phyloP scores from a whole-genome alignment of 176 grass and related monocot genomes.

The Aegilops speltoides region DNA sequence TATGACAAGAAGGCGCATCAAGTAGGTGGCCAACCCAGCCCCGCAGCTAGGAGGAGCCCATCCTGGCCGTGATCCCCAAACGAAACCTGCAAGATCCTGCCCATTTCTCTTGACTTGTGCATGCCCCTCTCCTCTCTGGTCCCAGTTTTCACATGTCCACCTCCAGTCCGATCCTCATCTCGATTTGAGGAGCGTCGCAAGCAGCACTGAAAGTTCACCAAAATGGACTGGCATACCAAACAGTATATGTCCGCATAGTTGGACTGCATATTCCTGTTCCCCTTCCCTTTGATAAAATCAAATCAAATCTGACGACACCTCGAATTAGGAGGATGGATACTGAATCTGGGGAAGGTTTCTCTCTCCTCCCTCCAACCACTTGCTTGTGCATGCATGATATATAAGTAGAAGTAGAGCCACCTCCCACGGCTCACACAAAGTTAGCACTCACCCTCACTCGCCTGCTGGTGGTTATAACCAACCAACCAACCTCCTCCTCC shows the following conservation, averaged over 20 bases:
- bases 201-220: slow-evolving; percentile 1
- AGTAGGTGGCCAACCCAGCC: background rate
- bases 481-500: background rate
- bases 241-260: background rate
- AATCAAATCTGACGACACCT: slow-evolving; percentile 7
- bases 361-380: slow-evolving; percentile 38
- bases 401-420: slow-evolving; percentile 49
- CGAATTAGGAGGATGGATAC: background rate
- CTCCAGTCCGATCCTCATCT: slow-evolving; percentile 18
- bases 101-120: slow-evolving; percentile 29
- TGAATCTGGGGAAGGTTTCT: slow-evolving; percentile 14
- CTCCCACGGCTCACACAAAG: slow-evolving; percentile 33
- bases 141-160: slow-evolving; percentile 33
- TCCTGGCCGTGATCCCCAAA: background rate
- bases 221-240: background rate
- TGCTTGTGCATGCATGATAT: slow-evolving; percentile 36
- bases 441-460: background rate
- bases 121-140: slow-evolving; percentile 13
- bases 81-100: slow-evolving; percentile 52
- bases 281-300: background rate
- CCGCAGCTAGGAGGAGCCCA: slow-evolving; percentile 28
- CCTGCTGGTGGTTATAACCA: slow-evolving; percentile 21
- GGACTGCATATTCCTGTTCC: background rate
- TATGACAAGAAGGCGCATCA: slow-evolving; percentile 2
- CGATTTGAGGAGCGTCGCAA: background rate